Evolutionary conservation across 768 basidiomycete genomes (phyloP), one percentile per base, ranked within the genome.

Genomic region (Filobasidium floriforme): DNA sequence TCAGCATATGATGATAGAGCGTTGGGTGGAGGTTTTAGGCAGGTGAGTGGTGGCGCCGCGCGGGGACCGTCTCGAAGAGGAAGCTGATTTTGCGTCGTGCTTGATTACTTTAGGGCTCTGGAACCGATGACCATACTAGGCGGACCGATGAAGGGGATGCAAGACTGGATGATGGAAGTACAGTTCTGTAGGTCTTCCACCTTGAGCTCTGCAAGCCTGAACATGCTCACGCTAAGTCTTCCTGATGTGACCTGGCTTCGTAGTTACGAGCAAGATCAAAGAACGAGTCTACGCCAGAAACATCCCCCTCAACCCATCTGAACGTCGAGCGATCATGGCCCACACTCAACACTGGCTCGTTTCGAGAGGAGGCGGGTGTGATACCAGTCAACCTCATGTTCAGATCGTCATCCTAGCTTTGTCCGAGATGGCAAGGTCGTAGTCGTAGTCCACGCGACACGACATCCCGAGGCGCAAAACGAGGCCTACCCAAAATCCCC

Each of bases 1-100:
- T 32, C 54, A 57, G 26, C 54, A 57, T 57, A 57, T 57, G 54
- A 57, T 57, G 54, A 57, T 57, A 15, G 54, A 57, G 24, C 22
- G 54, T 5, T 57, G 54, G 54, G 15, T 15, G 5, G 22, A 24
- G 18, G 24, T 24, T 22, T 24, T 57, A 15, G 54, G 54, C 15
- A 24, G 54, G 54, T 57, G 15, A 26, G 54, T 57, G 32, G 32
- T 9, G 32, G 32, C 9, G 32, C 32, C 9, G 32, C 32, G 4
- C 9, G 32, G 32, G 32, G 3, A 9, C 4, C 9, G 3, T 37
- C 9, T 3, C 4, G 15, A 26, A 15, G 2, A 49, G 14, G 46
- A 49, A 14, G 5, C 15, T 22, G 46, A 49, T 24, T 22, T 57
- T 15, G 4, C 4, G 15, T 28, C 54, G 14, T 9, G 54, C 7